These are phyloP conservation scores for Chrysanthemum seticuspe DNA, from an alignment of 129 eudicot species.

Conservation along the genomic window DNA sequence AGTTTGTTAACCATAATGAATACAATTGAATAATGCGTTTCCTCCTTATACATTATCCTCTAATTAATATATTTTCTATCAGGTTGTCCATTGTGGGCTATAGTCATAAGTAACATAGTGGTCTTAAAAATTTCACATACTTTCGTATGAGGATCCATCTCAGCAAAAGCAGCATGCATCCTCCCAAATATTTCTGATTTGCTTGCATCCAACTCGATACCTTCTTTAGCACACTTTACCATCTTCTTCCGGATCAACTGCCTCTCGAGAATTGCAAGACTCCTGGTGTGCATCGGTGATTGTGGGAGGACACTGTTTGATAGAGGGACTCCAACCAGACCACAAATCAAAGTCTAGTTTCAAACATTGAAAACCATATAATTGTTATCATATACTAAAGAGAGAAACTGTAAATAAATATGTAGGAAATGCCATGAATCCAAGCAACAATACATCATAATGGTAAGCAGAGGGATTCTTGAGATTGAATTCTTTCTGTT, in stretches of 20 bases:
- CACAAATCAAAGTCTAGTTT: no score
- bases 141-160: slow-evolving; percentile 67
- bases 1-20: no score
- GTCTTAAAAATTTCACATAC: slow-evolving; percentile 34
- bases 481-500: slow-evolving; percentile 86
- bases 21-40: no score
- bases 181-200: slow-evolving; percentile 69
- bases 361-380: no score
- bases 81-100: background rate
- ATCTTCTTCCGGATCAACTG: no score
- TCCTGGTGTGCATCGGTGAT: no score
- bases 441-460: slow-evolving; percentile 80
- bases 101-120: background rate
- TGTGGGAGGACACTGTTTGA: no score
- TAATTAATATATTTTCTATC: background rate
- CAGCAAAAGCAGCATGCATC: slow-evolving; percentile 80
- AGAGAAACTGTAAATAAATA: background rate
- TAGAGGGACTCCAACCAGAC: no score
- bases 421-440: slow-evolving; percentile 65
- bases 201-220: slow-evolving; percentile 62
- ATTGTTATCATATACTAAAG: background rate
- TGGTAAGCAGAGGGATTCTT: slow-evolving; percentile 90
- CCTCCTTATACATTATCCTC: no score
- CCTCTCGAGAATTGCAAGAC: no score
- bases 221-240: slow-evolving; percentile 66